Evolutionary conservation across 2,329 filamentous ascomycete genomes (phyloP).

Genomic region (Botrytis cinerea): DNA sequence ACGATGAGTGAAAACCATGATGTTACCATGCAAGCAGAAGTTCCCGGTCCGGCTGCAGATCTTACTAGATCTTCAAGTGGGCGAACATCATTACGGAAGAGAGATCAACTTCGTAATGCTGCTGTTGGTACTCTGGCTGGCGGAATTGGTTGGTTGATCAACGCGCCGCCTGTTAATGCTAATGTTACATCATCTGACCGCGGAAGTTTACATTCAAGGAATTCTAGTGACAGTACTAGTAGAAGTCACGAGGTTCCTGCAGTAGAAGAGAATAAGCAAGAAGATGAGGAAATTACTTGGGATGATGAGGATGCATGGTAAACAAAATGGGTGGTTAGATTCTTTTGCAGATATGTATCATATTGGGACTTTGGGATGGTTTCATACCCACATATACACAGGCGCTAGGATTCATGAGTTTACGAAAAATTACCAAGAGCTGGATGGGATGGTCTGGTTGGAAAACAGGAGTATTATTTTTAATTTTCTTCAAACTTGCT

Average conservation of each 20-base stretch:
- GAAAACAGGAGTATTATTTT: not conserved
- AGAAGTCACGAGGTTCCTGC: not conserved
- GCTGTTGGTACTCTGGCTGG: constrained; percentile 68
- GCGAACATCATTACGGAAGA: constrained; percentile 58
- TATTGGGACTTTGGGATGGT: not conserved
- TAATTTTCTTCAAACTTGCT: not conserved
- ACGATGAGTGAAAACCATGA: not conserved
- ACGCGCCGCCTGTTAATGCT: constrained; percentile 47
- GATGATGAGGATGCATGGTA: constrained; percentile 17
- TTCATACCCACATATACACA: not conserved
- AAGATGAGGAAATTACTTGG: constrained; percentile 16
- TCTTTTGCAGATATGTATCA: not conserved
- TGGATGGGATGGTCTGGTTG: constrained; percentile 1
- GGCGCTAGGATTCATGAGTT: not conserved
- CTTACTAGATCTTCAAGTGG: not conserved
- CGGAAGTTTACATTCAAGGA: not conserved
- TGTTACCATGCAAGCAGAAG: not conserved
- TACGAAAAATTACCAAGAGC: constrained; percentile 3
- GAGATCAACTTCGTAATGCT: constrained; percentile 69
- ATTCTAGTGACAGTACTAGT: not conserved
- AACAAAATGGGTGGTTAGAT: not conserved
- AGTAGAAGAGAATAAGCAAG: not conserved
- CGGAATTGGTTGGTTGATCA: constrained; percentile 68
- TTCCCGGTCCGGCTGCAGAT: not conserved
- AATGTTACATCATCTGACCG: constrained; percentile 6